These are phyloP conservation scores for Serendipita indica DNA, from an alignment of 768 basidiomycete genomes.

Conservation along the genomic window DNA sequence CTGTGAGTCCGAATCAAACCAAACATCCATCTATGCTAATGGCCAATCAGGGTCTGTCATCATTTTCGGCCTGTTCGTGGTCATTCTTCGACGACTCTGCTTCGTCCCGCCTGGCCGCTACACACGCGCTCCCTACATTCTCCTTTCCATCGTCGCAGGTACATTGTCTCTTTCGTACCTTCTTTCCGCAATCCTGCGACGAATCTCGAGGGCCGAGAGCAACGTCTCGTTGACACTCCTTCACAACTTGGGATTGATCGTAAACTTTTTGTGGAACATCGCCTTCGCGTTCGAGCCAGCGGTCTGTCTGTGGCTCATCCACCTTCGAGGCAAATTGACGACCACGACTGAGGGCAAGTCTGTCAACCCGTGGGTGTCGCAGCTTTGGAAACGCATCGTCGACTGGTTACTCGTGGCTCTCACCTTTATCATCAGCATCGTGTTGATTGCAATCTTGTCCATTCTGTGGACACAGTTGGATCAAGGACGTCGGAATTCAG, in stretches of 20 bases:
- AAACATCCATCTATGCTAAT: no score
- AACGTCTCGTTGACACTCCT: no score
- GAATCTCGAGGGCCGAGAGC: not conserved
- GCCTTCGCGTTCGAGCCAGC: not conserved
- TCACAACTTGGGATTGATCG: not conserved
- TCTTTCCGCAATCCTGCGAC: not conserved
- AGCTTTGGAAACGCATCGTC: conserved; percentile 3
- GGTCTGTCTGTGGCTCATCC: not conserved
- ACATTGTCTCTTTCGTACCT: not conserved
- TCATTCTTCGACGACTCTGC: not conserved
- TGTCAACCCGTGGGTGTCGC: not conserved
- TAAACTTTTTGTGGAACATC: not conserved
- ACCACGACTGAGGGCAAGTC: not conserved
- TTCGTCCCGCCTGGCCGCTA: not conserved
- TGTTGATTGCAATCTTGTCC: not conserved
- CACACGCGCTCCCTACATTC: not conserved
- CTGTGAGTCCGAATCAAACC: no score
- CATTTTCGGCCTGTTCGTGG: not conserved
- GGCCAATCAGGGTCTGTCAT: no score
- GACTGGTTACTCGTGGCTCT: not conserved
- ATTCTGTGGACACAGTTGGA: not conserved
- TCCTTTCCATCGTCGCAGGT: not conserved
- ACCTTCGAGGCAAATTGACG: not conserved
- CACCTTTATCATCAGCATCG: not conserved
- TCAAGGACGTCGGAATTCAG: not conserved